Percentiles rank a stretch among this genome's conserved stretches.
phyloP scores from a whole-genome alignment of 805 yeast species.

The Komagataella ulmi region DNA sequence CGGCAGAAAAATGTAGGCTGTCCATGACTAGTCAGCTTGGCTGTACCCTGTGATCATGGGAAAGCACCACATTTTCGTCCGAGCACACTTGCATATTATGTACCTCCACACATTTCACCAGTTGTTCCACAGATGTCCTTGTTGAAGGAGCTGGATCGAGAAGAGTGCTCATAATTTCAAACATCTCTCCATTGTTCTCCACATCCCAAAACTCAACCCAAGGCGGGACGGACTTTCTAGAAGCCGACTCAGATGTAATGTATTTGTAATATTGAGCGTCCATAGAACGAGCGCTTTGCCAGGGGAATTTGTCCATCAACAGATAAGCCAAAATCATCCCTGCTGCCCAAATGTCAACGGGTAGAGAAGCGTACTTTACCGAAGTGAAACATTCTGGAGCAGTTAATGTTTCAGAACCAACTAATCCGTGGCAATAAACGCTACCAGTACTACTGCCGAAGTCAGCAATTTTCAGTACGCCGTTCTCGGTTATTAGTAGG shows the following conservation, averaged over 20 bases:
- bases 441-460: constrained; percentile 28
- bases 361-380: constrained; percentile 25
- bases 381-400: constrained; percentile 32
- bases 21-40: background rate
- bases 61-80: background rate
- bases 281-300: constrained; percentile 26
- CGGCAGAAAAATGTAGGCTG: background rate
- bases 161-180: background rate
- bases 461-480: constrained; percentile 30
- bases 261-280: constrained; percentile 5
- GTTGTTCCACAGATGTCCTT: background rate
- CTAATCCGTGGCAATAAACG: constrained; percentile 24
- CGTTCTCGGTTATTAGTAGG: constrained; percentile 19
- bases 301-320: constrained; percentile 22
- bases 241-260: background rate
- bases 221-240: background rate
- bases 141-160: background rate
- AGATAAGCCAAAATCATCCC: constrained; percentile 28
- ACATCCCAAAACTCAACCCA: background rate
- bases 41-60: background rate
- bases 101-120: background rate
- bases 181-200: background rate
- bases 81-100: background rate
- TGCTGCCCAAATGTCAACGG: constrained; percentile 35
- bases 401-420: constrained; percentile 29